phyloP scores from a whole-genome alignment of 2,329 filamentous ascomycete species.

The Magnaporthiopsis poae region DNA sequence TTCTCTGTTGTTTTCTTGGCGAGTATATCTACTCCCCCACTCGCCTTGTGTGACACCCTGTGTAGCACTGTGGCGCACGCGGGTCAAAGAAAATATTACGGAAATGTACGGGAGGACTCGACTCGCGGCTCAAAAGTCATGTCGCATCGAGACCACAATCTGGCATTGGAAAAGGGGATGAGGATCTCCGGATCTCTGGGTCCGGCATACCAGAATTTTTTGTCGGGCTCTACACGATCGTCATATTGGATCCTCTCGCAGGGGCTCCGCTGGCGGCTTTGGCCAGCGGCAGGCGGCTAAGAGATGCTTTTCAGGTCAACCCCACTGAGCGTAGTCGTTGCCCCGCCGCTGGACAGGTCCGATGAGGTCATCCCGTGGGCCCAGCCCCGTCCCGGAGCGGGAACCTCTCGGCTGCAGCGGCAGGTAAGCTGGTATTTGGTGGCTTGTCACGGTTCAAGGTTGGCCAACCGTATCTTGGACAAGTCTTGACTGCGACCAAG shows the following conservation, averaged over 20 bases:
- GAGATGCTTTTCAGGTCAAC: not conserved
- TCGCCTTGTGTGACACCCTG: not conserved
- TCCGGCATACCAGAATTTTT: not conserved
- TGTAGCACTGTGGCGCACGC: not conserved
- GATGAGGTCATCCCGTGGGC: conserved; percentile 7
- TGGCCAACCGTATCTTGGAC: not conserved
- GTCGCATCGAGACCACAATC: not conserved
- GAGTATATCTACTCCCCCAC: not conserved
- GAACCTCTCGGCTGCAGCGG: not conserved
- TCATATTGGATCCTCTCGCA: not conserved
- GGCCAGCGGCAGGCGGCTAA: not conserved
- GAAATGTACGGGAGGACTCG: not conserved
- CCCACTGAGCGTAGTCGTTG: not conserved
- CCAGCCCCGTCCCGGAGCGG: not conserved
- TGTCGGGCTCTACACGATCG: not conserved
- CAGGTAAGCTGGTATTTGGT: not conserved
- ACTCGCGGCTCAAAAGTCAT: not conserved
- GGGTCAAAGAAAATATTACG: not conserved
- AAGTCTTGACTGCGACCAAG: not conserved
- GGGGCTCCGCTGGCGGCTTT: not conserved
- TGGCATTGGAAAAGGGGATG: not conserved
- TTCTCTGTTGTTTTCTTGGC: not conserved
- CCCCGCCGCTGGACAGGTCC: not conserved
- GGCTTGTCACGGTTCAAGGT: not conserved
- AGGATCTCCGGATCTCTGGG: not conserved